Evolutionary conservation across 1,139 yeast genomes (phyloP).

Genomic region (Arxiozyma slooffiae): DNA sequence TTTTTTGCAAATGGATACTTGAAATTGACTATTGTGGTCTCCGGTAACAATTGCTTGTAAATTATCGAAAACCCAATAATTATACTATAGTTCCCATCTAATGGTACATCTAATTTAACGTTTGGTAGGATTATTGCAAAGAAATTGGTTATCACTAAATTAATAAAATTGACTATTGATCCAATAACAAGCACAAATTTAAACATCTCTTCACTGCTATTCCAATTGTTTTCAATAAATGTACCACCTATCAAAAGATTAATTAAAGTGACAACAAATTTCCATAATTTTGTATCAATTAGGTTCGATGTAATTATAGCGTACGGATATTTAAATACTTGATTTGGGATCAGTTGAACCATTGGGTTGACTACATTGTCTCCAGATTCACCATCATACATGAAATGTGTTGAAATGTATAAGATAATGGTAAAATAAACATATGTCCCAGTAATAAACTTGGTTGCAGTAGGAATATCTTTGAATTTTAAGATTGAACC

Average conservation of each 20-base stretch:
- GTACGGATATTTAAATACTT: constrained; percentile 61
- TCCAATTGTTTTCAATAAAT: constrained; percentile 47
- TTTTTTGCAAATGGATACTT: constrained; percentile 49
- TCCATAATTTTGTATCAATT: constrained; percentile 51
- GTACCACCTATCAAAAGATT: constrained; percentile 47
- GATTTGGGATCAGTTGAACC: constrained; percentile 60
- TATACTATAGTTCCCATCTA: constrained; percentile 67
- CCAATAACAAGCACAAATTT: constrained; percentile 52
- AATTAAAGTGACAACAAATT: constrained; percentile 40
- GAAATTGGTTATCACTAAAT: constrained; percentile 32
- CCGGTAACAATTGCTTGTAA: constrained; percentile 81
- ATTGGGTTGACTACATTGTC: constrained; percentile 34
- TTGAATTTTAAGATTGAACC: constrained; percentile 12
- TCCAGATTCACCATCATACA: constrained; percentile 15
- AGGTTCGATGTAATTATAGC: constrained; percentile 62
- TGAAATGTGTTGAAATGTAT: constrained; percentile 29
- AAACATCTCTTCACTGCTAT: constrained; percentile 45
- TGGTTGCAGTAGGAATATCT: constrained; percentile 37
- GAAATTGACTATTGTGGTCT: constrained; percentile 49
- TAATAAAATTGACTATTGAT: constrained; percentile 47
- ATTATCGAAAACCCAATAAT: constrained; percentile 74
- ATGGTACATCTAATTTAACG: constrained; percentile 29
- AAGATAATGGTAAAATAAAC: constrained; percentile 29
- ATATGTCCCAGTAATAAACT: constrained; percentile 28
- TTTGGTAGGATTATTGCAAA: constrained; percentile 33